phyloP scores from a whole-genome alignment of 2,329 filamentous ascomycete genomes.

The Mycocentrospora acerina region DNA sequence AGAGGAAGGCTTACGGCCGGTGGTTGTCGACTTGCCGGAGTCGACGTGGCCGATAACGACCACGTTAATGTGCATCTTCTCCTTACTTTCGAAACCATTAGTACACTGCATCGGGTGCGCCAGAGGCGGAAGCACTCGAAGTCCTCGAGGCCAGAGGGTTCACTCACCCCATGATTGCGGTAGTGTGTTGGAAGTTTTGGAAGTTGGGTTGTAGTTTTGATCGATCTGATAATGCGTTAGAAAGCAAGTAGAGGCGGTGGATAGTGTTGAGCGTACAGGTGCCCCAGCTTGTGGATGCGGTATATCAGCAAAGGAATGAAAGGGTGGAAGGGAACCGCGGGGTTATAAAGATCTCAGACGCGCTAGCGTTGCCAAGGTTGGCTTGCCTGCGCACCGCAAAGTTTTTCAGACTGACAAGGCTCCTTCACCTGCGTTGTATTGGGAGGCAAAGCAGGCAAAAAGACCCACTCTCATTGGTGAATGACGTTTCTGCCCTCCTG shows the following conservation, averaged over 20 bases:
- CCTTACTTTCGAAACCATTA: slow-evolving; percentile 67
- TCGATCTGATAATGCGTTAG: slow-evolving; percentile 9
- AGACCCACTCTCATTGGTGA: slow-evolving; percentile 8
- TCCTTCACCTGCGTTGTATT: slow-evolving; percentile 6
- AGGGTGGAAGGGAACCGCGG: not conserved
- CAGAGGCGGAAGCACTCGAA: slow-evolving; percentile 15
- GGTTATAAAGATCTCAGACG: not conserved
- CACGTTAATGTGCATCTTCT: slow-evolving; percentile 91
- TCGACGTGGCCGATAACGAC: slow-evolving; percentile 99
- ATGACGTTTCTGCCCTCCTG: not conserved
- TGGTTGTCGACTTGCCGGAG: slow-evolving; percentile 98
- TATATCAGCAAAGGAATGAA: slow-evolving; percentile 13
- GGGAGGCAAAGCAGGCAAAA: slow-evolving; percentile 13
- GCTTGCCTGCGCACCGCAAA: not conserved
- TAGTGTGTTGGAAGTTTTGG: slow-evolving; percentile 37
- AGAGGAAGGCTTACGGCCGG: slow-evolving; percentile 64
- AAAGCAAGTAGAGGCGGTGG: not conserved
- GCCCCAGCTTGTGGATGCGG: slow-evolving; percentile 4
- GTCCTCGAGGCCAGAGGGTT: slow-evolving; percentile 6
- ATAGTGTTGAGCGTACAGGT: slow-evolving; percentile 1
- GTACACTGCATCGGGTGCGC: slow-evolving; percentile 17
- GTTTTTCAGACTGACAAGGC: not conserved
- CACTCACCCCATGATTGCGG: slow-evolving; percentile 64
- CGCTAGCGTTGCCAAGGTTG: not conserved
- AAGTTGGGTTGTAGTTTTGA: slow-evolving; percentile 36